Percentiles rank a stretch among this genome's conserved stretches.
Conservation (phyloP, 306 rosid species). For the Comarum palustre region DNA sequence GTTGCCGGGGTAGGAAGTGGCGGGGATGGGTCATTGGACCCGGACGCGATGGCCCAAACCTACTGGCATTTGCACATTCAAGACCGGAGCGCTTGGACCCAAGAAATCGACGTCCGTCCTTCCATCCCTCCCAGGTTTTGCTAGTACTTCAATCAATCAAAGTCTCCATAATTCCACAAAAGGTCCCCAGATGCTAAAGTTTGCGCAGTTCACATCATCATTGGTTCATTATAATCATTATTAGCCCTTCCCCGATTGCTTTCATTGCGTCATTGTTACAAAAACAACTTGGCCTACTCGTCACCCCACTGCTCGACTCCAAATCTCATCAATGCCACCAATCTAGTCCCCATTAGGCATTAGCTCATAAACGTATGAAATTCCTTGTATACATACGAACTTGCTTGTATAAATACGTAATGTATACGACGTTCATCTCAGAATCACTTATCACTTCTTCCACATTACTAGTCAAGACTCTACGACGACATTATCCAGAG, state of each 20-base stretch:
- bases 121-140: conserved; percentile 45
- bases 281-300: conserved; percentile 1
- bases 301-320: background rate
- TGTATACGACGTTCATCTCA: background rate
- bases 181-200: background rate
- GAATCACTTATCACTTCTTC: background rate
- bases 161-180: background rate
- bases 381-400: background rate
- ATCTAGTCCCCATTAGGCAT: background rate
- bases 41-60: conserved; percentile 82
- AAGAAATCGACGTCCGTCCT: conserved; percentile 81
- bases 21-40: conserved; percentile 52
- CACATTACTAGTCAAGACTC: background rate
- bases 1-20: conserved; percentile 25
- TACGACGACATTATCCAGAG: background rate
- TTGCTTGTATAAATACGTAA: background rate
- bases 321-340: background rate
- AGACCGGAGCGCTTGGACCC: conserved; percentile 87
- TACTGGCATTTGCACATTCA: conserved; percentile 89
- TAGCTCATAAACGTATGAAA: background rate
- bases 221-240: background rate
- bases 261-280: background rate
- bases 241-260: background rate
- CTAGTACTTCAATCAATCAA: conserved; percentile 8
- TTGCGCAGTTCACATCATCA: background rate